A percentile compares a stretch with the other conserved stretches of the same genome.
Conservation (phyloP, 2,329 filamentous ascomycete species). For the Boeremia lycopersici region DNA sequence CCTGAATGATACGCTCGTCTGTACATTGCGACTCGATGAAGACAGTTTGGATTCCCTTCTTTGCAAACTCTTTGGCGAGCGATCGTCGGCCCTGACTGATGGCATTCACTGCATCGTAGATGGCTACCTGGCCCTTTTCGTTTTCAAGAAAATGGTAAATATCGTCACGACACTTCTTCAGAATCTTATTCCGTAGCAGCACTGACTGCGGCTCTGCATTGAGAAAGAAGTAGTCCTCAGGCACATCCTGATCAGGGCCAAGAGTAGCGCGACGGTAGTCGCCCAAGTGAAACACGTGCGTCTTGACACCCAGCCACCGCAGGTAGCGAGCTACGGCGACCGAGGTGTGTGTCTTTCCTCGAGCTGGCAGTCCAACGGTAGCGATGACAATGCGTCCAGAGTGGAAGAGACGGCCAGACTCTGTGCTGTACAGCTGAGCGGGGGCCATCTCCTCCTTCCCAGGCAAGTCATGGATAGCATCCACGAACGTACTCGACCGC, state of each 20-base stretch:
- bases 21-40: constrained; percentile 97
- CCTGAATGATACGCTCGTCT: constrained; percentile 89
- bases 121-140: constrained; percentile 96
- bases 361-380: constrained; percentile 91
- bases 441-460: constrained; percentile 86
- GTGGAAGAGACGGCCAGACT: constrained; percentile 95
- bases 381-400: constrained; percentile 97
- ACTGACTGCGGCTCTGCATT: constrained; percentile 91
- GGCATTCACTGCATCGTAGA: constrained; percentile 97
- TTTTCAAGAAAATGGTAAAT: constrained; percentile 96
- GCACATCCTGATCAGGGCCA: constrained; percentile 80
- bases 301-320: constrained; percentile 97
- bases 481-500: constrained; percentile 94
- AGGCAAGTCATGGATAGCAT: constrained; percentile 92
- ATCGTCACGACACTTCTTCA: constrained; percentile 96
- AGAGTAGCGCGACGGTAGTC: constrained; percentile 95
- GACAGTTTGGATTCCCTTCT: constrained; percentile 92
- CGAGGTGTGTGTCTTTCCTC: constrained; percentile 97
- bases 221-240: constrained; percentile 97
- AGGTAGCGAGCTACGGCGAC: constrained; percentile 94
- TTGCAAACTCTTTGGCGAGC: constrained; percentile 94
- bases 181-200: constrained; percentile 93
- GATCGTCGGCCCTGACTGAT: constrained; percentile 80
- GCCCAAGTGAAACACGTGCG: constrained; percentile 94
- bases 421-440: constrained; percentile 96